Evolutionary conservation across 768 basidiomycete genomes (phyloP).

Genomic region (Clitopilus passeckerianus): DNA sequence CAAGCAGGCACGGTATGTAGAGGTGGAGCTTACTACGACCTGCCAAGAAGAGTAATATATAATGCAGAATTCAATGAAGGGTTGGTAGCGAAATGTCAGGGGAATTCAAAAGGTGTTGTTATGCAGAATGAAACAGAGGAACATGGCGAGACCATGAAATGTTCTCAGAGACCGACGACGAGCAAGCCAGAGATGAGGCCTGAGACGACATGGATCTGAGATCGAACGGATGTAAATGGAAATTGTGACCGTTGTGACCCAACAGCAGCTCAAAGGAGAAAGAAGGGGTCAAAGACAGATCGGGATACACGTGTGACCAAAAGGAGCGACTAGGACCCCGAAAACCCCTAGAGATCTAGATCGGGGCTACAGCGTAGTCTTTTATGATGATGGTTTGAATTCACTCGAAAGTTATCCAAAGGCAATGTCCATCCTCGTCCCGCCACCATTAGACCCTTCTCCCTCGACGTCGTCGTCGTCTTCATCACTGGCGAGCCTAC

Average conservation of each 20-base stretch:
- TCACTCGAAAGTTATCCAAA: not conserved
- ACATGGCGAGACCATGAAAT: not conserved
- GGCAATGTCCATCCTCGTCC: constrained; percentile 3
- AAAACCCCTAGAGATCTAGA: constrained; percentile 6
- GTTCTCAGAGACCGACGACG: not conserved
- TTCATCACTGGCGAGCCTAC: constrained; percentile 10
- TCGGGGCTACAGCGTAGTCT: not conserved
- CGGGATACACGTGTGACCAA: constrained; percentile 8
- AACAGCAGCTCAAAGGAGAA: constrained; percentile 1
- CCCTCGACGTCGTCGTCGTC: constrained; percentile 11
- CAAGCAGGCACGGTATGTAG: not conserved
- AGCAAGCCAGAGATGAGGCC: not conserved
- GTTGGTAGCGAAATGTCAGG: not conserved
- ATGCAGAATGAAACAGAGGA: not conserved
- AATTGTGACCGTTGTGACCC: not conserved
- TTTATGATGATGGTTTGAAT: not conserved
- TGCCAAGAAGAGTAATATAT: not conserved
- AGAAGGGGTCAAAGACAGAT: constrained; percentile 1
- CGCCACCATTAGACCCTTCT: constrained; percentile 1
- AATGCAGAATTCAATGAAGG: not conserved
- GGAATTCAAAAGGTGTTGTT: not conserved
- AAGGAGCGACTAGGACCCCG: constrained; percentile 12
- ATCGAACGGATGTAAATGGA: not conserved
- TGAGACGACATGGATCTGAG: constrained; percentile 7
- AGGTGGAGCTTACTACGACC: not conserved